A percentile compares a stretch with the other conserved stretches of the same genome.
Conservation (phyloP, 495 filamentous ascomycete genomes). For the Rostrohypoxylon terebratum region DNA sequence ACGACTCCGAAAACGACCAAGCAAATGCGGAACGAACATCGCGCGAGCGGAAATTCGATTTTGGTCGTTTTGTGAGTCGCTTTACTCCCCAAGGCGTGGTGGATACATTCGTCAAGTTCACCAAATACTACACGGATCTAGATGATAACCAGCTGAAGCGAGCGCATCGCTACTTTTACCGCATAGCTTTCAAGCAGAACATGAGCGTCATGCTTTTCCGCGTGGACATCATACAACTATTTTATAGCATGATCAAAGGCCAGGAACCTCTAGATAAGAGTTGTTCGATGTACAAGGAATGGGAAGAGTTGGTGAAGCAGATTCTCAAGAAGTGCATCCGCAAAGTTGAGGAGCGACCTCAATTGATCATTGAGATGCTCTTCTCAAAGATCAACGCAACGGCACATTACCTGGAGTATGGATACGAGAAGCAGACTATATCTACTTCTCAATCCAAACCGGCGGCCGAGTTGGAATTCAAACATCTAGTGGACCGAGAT, state of each 20-base stretch:
- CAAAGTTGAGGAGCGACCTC: constrained; percentile 85
- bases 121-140: constrained; percentile 85
- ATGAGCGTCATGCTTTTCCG: constrained; percentile 89
- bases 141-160: constrained; percentile 85
- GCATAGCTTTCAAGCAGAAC: constrained; percentile 93
- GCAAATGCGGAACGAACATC: constrained; percentile 72
- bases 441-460: constrained; percentile 67
- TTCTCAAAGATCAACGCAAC: constrained; percentile 93
- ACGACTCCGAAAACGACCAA: constrained; percentile 81
- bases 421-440: constrained; percentile 82
- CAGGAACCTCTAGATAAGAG: constrained; percentile 78
- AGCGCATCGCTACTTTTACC: constrained; percentile 93
- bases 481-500: constrained; percentile 70
- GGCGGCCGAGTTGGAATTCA: constrained; percentile 83
- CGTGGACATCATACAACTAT: constrained; percentile 87
- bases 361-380: constrained; percentile 85
- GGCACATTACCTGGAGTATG: constrained; percentile 87
- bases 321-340: constrained; percentile 78
- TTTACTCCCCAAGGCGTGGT: constrained; percentile 87
- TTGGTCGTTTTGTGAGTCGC: constrained; percentile 80
- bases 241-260: constrained; percentile 94
- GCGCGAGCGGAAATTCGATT: constrained; percentile 93
- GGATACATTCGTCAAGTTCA: constrained; percentile 87
- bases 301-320: constrained; percentile 89
- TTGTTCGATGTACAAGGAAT: constrained; percentile 78